Base-by-base conservation (phyloP, 2,329 filamentous ascomycete genomes). In the Exophiala sideris region DNA sequence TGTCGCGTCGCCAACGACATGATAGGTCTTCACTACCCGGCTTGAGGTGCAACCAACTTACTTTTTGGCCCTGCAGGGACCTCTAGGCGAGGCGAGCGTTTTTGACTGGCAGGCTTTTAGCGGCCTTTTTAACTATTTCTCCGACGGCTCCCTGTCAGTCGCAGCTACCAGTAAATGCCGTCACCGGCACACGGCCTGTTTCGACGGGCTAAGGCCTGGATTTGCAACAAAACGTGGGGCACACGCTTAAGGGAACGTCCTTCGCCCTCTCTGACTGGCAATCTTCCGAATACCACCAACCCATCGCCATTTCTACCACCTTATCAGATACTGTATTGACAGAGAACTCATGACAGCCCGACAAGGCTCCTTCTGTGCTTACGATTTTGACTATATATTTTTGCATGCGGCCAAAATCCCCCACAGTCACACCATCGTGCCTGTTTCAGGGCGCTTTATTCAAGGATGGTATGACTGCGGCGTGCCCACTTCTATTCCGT, bases 391-490 rank as follows among this genome's bases (percentile, higher is more conserved):
- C 29, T 18, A 24, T 33, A 35, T n/a, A 29, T 8, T 21, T 16
- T 45, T 47, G 48, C 42, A 42, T 50, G 41, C n/a, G 38, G 42
- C 24, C 35, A 24, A 16, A 35, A 24, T 18, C 16, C 34, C 18
- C 21, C 35, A 18, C 32, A n/a, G 10, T 5, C 8, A 16, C 29
- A 24, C 39, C 21, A 18, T 39, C 48, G 38, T 51, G 12, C 20
- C 48, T 14, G 16, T 11, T 21, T 10, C 21, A 16, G 7, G 14
- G 16, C 35, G n/a, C n/a, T 53, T 51, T 53, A 49, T 53, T 45
- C 49, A 53, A 47, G 41, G 51, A 45, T 61, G 52, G 52, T 58
- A 54, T 45, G 60, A 57, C 61, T 66, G 58, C 65, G 62, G 40
- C 41, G 52, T 57, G 20, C 39, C 57, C 50, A 11, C 39, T 46